These are phyloP conservation scores for Ophiostoma fasciatum DNA, from an alignment of 2,329 filamentous ascomycete genomes.

Conservation along the genomic window DNA sequence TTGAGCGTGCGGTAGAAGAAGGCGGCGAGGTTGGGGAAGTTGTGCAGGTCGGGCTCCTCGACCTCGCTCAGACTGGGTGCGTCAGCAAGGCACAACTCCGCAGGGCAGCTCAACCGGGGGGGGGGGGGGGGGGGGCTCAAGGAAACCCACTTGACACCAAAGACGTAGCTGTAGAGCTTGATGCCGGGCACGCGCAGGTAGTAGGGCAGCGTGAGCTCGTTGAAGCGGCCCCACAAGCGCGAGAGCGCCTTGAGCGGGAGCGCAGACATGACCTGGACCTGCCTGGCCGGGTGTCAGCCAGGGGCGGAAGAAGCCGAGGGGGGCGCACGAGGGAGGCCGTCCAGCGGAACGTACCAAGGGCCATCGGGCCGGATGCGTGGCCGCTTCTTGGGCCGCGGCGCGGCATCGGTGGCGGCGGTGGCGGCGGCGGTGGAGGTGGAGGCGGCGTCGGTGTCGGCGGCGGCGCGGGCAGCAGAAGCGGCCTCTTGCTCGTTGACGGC, in stretches of 20 bases:
- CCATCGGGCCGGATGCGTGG: slow-evolving; percentile 63
- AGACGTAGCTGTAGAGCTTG: slow-evolving; percentile 78
- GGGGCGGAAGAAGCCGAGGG: too few species aligned
- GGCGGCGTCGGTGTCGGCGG: too few species aligned
- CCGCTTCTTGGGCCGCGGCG: slow-evolving; percentile 32
- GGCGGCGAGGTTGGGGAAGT: slow-evolving; percentile 81
- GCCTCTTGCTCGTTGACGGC: too few species aligned
- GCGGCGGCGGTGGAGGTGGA: too few species aligned
- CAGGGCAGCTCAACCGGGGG: too few species aligned
- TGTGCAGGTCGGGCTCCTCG: slow-evolving; percentile 72
- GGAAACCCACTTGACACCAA: slow-evolving; percentile 57
- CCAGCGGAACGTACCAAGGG: slow-evolving; percentile 72
- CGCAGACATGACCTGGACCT: slow-evolving; percentile 87
- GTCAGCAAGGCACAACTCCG: too few species aligned
- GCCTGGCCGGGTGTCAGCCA: slow-evolving; percentile 35
- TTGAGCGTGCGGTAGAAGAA: slow-evolving; percentile 97
- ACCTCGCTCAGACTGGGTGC: slow-evolving; percentile 79
- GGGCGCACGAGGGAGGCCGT: too few species aligned
- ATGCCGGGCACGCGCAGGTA: slow-evolving; percentile 80
- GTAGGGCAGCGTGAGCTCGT: slow-evolving; percentile 77
- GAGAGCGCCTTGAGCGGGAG: slow-evolving; percentile 83
- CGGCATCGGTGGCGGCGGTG: slow-evolving; percentile 25
- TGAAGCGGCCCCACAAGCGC: slow-evolving; percentile 79
- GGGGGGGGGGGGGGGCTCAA: background rate
- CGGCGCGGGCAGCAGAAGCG: too few species aligned